phyloP scores from a whole-genome alignment of 164 flowering plant genomes.

The Sextonia rubra region DNA sequence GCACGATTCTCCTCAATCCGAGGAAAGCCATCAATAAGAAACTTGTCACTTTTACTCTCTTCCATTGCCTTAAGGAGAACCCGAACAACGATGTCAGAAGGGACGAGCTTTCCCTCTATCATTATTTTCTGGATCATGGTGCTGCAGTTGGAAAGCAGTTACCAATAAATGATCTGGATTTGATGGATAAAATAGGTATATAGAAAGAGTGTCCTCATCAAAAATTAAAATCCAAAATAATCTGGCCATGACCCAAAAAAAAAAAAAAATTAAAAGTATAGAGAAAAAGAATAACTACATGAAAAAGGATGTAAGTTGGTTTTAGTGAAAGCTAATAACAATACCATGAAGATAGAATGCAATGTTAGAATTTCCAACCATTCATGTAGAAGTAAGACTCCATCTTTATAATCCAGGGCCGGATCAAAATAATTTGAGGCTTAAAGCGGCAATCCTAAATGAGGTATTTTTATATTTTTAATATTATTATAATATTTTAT shows the following conservation, averaged over 20 bases:
- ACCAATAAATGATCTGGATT: too few species aligned
- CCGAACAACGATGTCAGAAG: constrained; percentile 40
- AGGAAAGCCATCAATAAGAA: constrained; percentile 58
- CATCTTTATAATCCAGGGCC: too few species aligned
- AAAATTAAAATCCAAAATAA: neutral
- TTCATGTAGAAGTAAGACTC: too few species aligned
- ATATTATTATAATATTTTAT: too few species aligned
- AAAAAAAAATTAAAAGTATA: neutral
- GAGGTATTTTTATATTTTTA: too few species aligned
- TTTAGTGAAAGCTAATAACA: too few species aligned
- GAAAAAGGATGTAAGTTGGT: too few species aligned
- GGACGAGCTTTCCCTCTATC: constrained; percentile 46
- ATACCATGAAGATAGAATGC: too few species aligned
- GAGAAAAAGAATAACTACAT: neutral
- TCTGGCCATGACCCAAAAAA: neutral
- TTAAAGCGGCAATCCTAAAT: too few species aligned
- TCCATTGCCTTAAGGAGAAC: constrained; percentile 39
- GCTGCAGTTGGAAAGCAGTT: neutral
- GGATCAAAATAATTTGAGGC: too few species aligned
- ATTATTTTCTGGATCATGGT: constrained; percentile 38
- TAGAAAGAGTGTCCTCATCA: neutral
- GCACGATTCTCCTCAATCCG: constrained; percentile 44
- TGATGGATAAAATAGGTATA: too few species aligned
- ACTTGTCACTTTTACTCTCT: constrained; percentile 34
- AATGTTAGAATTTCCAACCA: too few species aligned